These are phyloP conservation scores for Marasmius sp. DNA, from an alignment of 1,284 basidiomycete species.

Conservation along the genomic window DNA sequence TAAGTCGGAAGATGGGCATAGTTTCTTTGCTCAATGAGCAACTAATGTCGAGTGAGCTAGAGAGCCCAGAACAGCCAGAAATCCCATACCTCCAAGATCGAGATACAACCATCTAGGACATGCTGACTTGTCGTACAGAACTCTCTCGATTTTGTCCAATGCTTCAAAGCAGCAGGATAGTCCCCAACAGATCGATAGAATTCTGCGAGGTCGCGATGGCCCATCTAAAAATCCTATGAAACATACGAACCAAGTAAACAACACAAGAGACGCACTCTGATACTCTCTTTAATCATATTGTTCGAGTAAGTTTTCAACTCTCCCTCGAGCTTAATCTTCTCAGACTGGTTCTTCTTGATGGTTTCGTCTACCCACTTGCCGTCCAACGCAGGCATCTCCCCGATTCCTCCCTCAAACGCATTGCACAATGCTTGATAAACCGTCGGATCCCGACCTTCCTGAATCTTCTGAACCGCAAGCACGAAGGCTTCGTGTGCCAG, in stretches of 20 bases:
- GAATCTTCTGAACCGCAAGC: conserved; percentile 61
- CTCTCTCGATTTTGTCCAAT: conserved; percentile 83
- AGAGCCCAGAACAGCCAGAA: not conserved
- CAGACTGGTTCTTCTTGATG: conserved; percentile 57
- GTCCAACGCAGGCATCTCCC: conserved; percentile 49
- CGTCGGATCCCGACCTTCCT: conserved; percentile 58
- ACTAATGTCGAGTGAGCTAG: conserved; percentile 36
- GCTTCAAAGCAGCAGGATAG: conserved; percentile 65
- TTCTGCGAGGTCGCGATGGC: conserved; percentile 80
- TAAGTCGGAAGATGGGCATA: conserved; percentile 84
- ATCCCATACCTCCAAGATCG: conserved; percentile 65
- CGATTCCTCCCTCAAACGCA: conserved; percentile 55
- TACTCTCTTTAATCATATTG: conserved; percentile 94
- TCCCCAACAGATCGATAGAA: conserved; percentile 75
- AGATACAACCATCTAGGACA: conserved; percentile 83
- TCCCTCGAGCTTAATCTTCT: conserved; percentile 76
- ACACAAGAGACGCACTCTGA: conserved; percentile 56
- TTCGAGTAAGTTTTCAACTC: conserved; percentile 89
- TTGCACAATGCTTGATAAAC: conserved; percentile 56
- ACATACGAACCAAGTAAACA: not conserved
- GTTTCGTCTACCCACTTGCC: conserved; percentile 68
- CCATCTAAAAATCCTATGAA: conserved; percentile 58
- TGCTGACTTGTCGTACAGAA: conserved; percentile 84
- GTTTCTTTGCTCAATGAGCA: conserved; percentile 80
- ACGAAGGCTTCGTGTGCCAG: conserved; percentile 70